Evolutionary conservation across 164 flowering plant genomes (phyloP).

Genomic region (Chimonanthus salicifolius): DNA sequence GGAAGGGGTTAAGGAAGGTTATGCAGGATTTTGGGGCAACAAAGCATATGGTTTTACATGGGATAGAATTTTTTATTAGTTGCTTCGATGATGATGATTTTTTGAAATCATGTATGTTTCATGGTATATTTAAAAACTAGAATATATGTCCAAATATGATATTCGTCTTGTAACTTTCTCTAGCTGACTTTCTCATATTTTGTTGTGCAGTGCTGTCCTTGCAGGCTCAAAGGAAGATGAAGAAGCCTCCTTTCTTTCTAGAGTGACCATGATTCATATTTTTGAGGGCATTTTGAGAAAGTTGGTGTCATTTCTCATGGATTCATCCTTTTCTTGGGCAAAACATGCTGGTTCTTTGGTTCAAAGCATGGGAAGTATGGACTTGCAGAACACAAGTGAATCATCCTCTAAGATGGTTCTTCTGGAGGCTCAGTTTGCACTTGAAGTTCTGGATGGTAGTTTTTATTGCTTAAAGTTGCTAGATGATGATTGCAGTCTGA

Average conservation of each 20-base stretch:
- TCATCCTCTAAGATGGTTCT: slow-evolving; percentile 21
- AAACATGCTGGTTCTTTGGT: slow-evolving; percentile 35
- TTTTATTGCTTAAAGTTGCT: slow-evolving; percentile 43
- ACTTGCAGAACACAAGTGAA: slow-evolving; percentile 10
- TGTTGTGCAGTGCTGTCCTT: slow-evolving; percentile 64
- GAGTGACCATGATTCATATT: slow-evolving; percentile 33
- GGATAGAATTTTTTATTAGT: too few species aligned
- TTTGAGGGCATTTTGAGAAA: slow-evolving; percentile 42
- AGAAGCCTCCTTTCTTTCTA: slow-evolving; percentile 48
- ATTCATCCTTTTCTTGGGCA: slow-evolving; percentile 62
- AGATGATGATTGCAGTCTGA: slow-evolving; percentile 33
- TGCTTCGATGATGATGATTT: too few species aligned
- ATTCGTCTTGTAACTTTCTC: neutral
- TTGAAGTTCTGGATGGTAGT: slow-evolving; percentile 62
- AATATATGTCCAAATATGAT: neutral
- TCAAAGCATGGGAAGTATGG: slow-evolving; percentile 15
- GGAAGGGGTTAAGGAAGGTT: too few species aligned
- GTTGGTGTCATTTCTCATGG: slow-evolving; percentile 34
- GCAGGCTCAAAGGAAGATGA: slow-evolving; percentile 54
- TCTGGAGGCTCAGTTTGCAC: slow-evolving; percentile 58
- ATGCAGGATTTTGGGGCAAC: too few species aligned
- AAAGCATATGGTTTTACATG: too few species aligned
- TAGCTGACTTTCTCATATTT: slow-evolving; percentile 5
- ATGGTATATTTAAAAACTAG: neutral
- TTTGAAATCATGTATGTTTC: neutral